Conservation (phyloP, 2,329 filamentous ascomycete genomes). For the Neocucurbitaria cava region DNA sequence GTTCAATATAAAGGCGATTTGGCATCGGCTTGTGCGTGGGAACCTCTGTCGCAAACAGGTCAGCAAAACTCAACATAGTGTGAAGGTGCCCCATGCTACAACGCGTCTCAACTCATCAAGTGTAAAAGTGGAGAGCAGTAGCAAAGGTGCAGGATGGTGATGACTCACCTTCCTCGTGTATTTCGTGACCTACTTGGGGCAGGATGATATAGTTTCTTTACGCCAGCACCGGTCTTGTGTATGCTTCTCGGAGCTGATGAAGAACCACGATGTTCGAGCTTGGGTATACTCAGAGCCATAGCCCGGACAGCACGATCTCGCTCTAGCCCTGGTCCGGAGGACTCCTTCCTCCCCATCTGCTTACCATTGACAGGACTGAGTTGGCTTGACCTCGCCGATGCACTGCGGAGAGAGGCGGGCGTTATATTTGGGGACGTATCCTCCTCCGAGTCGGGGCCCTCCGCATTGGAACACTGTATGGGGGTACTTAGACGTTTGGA, state of each 20-base stretch:
- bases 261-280: conserved; percentile 12
- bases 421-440: conserved; percentile 43
- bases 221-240: conserved; percentile 20
- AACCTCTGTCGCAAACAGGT: background rate
- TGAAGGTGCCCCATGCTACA: background rate
- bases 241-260: conserved; percentile 12
- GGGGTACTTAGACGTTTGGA: conserved; percentile 27
- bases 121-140: background rate
- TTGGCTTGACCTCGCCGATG: conserved; percentile 23
- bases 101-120: background rate
- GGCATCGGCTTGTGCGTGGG: background rate
- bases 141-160: background rate
- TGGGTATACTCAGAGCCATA: background rate
- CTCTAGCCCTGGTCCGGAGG: conserved; percentile 2
- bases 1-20: background rate
- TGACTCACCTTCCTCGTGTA: conserved; percentile 13
- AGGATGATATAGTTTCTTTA: conserved; percentile 12
- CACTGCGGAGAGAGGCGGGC: conserved; percentile 45
- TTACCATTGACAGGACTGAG: conserved; percentile 3
- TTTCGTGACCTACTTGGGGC: conserved; percentile 15
- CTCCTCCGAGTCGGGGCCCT: conserved; percentile 23
- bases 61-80: background rate
- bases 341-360: background rate
- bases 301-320: background rate
- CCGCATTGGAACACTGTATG: conserved; percentile 6